These are phyloP conservation scores for Saccharomycopsis oosterbeekiorum DNA, from an alignment of 805 yeast species.

Conservation along the genomic window DNA sequence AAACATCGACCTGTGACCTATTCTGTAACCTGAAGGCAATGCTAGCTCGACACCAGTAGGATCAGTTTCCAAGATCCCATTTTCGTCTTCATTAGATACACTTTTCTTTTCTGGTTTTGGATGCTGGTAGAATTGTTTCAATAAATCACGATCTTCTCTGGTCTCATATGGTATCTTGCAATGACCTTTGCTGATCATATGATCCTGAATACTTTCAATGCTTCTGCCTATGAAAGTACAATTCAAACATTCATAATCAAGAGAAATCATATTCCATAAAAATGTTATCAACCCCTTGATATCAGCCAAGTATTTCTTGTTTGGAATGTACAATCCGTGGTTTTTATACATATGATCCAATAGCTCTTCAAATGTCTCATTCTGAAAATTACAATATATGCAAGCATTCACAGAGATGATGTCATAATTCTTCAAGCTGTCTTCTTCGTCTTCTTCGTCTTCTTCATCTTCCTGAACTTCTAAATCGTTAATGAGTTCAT, in stretches of 20 bases:
- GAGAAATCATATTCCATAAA: slow-evolving; percentile 69
- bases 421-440: slow-evolving; percentile 10
- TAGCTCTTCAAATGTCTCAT: slow-evolving; percentile 45
- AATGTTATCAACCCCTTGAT: slow-evolving; percentile 63
- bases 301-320: slow-evolving; percentile 57
- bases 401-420: slow-evolving; percentile 29
- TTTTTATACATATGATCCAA: slow-evolving; percentile 65
- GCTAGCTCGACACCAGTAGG: slow-evolving; percentile 54
- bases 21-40: slow-evolving; percentile 66
- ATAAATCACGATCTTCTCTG: slow-evolving; percentile 63
- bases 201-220: slow-evolving; percentile 81
- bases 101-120: slow-evolving; percentile 26
- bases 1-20: slow-evolving; percentile 73
- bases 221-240: slow-evolving; percentile 81
- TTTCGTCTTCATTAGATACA: slow-evolving; percentile 24
- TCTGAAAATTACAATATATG: slow-evolving; percentile 46
- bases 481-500: slow-evolving; percentile 23
- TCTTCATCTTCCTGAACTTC: slow-evolving; percentile 23
- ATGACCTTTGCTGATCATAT: slow-evolving; percentile 77
- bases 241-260: slow-evolving; percentile 67
- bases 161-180: slow-evolving; percentile 82
- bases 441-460: slow-evolving; percentile 7
- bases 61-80: slow-evolving; percentile 25
- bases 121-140: slow-evolving; percentile 70
- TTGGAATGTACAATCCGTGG: slow-evolving; percentile 88